Evolutionary conservation across 2,329 filamentous ascomycete genomes (phyloP).

Genomic region (Drechslera avenae): DNA sequence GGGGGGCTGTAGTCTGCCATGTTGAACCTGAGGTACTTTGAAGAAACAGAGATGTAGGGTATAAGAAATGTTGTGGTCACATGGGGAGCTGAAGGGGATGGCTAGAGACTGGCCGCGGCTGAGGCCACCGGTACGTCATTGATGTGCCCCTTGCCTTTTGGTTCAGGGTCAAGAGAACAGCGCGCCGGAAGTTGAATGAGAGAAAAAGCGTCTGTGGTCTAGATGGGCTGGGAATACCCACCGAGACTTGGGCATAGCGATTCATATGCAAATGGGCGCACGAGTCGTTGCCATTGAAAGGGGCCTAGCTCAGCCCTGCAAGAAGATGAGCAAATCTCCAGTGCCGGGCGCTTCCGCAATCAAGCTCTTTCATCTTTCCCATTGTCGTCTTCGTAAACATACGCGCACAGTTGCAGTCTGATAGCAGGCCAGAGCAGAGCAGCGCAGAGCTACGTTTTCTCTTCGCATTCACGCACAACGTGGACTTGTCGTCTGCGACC

Average conservation of each 20-base stretch:
- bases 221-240: no score
- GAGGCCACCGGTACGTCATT: not conserved
- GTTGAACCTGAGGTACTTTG: not conserved
- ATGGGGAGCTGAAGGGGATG: no score
- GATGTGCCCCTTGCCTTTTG: not conserved
- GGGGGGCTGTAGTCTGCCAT: conserved; percentile 32
- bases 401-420: conserved; percentile 16
- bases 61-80: not conserved
- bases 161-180: no score
- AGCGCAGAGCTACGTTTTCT: no score
- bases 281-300: conserved; percentile 14
- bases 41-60: not conserved
- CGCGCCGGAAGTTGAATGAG: no score
- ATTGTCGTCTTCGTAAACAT: conserved; percentile 3
- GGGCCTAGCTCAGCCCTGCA: conserved; percentile 24
- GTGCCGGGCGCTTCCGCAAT: conserved; percentile 24
- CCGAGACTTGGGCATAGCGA: not conserved
- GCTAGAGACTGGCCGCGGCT: no score
- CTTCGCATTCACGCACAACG: not conserved
- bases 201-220: no score
- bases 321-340: conserved; percentile 29
- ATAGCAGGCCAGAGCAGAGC: conserved; percentile 24
- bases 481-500: conserved; percentile 5
- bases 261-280: conserved; percentile 1
- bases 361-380: conserved; percentile 12